Evolutionary conservation across 371 early-diverging fungal species (phyloP).

Genomic region (Mortierella sp.): DNA sequence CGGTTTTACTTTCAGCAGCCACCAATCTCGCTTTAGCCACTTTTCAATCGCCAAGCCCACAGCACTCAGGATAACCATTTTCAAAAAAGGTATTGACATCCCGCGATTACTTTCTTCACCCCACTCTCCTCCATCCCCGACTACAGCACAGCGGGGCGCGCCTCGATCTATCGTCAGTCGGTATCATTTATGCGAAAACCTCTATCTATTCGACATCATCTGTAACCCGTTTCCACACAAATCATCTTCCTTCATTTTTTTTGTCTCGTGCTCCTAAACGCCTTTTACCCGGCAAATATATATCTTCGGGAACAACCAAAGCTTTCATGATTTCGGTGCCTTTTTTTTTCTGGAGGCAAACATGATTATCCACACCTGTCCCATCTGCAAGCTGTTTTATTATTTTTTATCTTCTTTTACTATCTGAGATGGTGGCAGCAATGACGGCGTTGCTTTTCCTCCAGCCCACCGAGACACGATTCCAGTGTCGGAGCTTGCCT

Average conservation of each 20-base stretch:
- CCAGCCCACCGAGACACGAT: conserved; percentile 7
- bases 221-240: neutral
- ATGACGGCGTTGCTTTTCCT: conserved; percentile 4
- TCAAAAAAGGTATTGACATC: conserved; percentile 10
- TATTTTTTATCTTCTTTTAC: neutral
- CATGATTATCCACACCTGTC: neutral
- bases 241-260: neutral
- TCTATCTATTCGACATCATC: neutral
- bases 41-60: neutral
- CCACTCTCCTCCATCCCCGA: neutral
- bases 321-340: neutral
- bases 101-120: neutral
- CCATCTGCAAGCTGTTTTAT: neutral
- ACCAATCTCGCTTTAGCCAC: neutral
- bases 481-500: conserved; percentile 16
- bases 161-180: neutral
- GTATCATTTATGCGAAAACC: neutral
- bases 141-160: conserved; percentile 5
- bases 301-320: neutral
- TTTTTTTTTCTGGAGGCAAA: neutral
- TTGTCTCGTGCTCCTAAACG: neutral
- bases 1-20: neutral
- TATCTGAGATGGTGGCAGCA: conserved; percentile 9
- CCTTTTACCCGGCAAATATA: neutral
- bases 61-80: neutral